Evolutionary conservation across 225 moss, liverwort and hornwort genomes (phyloP), one percentile per base, ranked within the genome.

Genomic region (Polytrichum commune): DNA sequence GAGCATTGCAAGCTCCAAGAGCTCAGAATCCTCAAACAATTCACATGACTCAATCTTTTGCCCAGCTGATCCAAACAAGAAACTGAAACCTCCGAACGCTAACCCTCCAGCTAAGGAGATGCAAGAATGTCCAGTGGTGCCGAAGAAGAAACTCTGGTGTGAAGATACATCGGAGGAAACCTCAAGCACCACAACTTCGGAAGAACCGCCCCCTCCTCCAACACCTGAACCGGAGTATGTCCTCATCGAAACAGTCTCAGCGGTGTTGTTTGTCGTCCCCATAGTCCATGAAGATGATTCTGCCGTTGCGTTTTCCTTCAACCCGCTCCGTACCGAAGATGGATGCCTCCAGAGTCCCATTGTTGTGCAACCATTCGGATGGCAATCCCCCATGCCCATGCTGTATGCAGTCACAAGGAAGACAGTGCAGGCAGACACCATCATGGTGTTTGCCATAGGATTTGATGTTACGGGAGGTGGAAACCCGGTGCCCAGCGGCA

Each of bases 361-460:
- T 19, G 69, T 83, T 22, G 69, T 86, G 1, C 82, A 83, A 73
- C 80, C 77, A 0, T 86, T 86, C 80, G 80, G 82, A 29, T 80
- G 80, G 79, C 72, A 75, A 70, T 75, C 79, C 19, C 19, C 72
- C 20, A 75, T 78, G 56, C 86, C 82, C 18, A 83, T 80, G 70
- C 33, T 86, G 9, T 86, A 86, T 58, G 80, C 65, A 0, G 54
- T 82, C 18, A 82, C 75, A 0, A 30, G 54, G 18, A 78, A 73
- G 0, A 54, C 67, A 24, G 24, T 66, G 23, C 60, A 74, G 60
- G 75, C 73, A 2, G 19, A 83, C 64, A 86, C 77, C 53, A 83
- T 86, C 29, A 72, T 82, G 30, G 71, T 86, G 69, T 83, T 86
- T 80, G 77, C 68, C n/a, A 33, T 80, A 27, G 82, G 65, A 26